Base-by-base conservation (phyloP, 2,329 filamentous ascomycete genomes). In the Phoma sp. region DNA sequence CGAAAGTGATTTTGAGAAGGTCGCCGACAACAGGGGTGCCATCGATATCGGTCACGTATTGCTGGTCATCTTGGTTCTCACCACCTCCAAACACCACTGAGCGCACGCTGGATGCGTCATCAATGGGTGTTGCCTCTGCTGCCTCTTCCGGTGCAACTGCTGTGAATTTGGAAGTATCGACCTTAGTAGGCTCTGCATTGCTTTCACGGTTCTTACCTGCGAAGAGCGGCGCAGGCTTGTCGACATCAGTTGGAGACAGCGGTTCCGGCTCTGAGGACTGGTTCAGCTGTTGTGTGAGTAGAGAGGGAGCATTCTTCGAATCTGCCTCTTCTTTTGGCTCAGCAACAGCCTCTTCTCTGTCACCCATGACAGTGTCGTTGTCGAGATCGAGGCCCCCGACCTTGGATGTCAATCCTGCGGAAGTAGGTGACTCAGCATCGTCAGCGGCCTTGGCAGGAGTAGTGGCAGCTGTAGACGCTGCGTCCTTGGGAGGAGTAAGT, bases 1-100 rank as follows among this genome's bases (percentile, higher is more conserved):
- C 93, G 78, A 99, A 98, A 77, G 93, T 92, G 75, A 95, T 93
- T 79, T 99, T 99, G 56, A 99, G 80, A 67, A 89, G 90, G 74
- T 99, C 95, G 46, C 95, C 95, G 9, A 99, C 95, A 22, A 99
- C 92, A 2, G 92, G 90, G 29, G 83, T 82, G 6, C 86, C 85
- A 62, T 87, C 83, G 25, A 80, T 72, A 60, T 87, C 86, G 13
- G 81, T 77, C 59, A 87, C 85, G 52, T 85, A 82, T 23, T 80
- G 77, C 29, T 65, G 50, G 40, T 65, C 43, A 48, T 61, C 61
- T 39, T 68, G 64, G 25, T 57, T 65, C 33, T 73, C 70, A n/a
- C 64, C 52, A 18, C 64, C 68, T 25, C 71, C 66, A 42, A 76
- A 72, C 4, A 76, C 56, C 1, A 75, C 65, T 2, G 73, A 76